Base-by-base conservation (phyloP, 495 filamentous ascomycete species). In the Evernia prunastri region DNA sequence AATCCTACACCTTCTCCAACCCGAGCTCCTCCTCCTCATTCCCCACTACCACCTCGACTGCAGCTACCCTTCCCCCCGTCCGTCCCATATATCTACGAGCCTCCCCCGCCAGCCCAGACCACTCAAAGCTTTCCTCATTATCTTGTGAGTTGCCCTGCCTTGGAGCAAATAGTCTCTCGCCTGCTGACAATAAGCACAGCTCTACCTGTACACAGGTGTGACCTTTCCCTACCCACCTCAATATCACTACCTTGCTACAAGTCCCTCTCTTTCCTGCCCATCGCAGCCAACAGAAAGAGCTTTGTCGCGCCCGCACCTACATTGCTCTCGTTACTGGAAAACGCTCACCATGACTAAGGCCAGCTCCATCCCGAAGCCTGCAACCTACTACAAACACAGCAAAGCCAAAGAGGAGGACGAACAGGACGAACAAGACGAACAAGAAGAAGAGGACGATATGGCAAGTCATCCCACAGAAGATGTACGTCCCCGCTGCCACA, bases 381-480 rank as follows among this genome's bases (percentile, higher is more conserved):
- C 29, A n/a, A 23, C 33, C 2, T 7, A 12, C 29, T 54, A 13
- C 51, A 33, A 33, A 20, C 7, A 33, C 8, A 54, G 17, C 51
- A 13, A 20, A 10, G 17, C 51, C 20, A 11, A 33, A 18, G 51
- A 54, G 17, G 51, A 51, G 12, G 47, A 29, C 12, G 47, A 33
- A 6, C 12, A 6, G 12, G 36, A 37, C 36, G 36, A 37, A 6
- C 7, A 37, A 6, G 36, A 37, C 36, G 36, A 37, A 6, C 7
- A 37, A 29, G 51, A 33, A 51, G 47, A 51, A 33, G 51, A 31
- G 18, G 15, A 29, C 60, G 54, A 59, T 33, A 66, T 47, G 65
- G 63, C 63, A 8, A 51, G 39, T 56, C 56, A 58, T 51, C 59
- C 59, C 11, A 36, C 57, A 6, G 56, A 64, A 33, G 56, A 49